A percentile compares a stretch with the other conserved stretches of the same genome.
These are phyloP conservation scores for Iberis amara DNA, from an alignment of 441 rosid genomes.

Conservation along the genomic window DNA sequence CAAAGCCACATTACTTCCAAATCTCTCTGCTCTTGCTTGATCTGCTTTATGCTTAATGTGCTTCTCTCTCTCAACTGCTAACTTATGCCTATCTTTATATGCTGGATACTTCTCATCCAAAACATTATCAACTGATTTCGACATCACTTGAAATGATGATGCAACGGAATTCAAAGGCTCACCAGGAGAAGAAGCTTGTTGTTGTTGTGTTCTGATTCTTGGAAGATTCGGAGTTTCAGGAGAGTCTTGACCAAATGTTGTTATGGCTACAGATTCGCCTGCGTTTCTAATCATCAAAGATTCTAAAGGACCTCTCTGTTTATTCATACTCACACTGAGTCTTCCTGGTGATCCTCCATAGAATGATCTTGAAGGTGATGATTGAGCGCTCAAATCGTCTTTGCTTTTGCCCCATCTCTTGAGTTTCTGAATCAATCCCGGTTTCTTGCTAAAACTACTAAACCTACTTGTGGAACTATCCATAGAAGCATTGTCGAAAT, in stretches of 20 bases:
- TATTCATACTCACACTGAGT: conserved; percentile 49
- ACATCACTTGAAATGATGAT: conserved; percentile 79
- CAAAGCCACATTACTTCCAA: conserved; percentile 48
- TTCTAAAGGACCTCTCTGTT: conserved; percentile 77
- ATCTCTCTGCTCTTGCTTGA: conserved; percentile 68
- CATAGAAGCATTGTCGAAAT: conserved; percentile 73
- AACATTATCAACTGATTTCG: conserved; percentile 75
- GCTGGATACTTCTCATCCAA: conserved; percentile 83
- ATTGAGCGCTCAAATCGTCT: conserved; percentile 67
- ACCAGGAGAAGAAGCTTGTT: conserved; percentile 41
- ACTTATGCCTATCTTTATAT: conserved; percentile 81
- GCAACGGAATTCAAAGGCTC: conserved; percentile 57
- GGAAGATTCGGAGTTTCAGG: conserved; percentile 53
- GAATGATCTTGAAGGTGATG: conserved; percentile 71
- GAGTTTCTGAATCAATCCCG: conserved; percentile 66
- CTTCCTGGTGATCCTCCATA: conserved; percentile 75
- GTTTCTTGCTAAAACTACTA: conserved; percentile 67
- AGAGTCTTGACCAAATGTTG: conserved; percentile 70
- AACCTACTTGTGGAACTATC: conserved; percentile 76
- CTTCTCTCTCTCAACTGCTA: conserved; percentile 88
- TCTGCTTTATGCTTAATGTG: conserved; percentile 72
- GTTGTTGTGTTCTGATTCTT: conserved; percentile 46
- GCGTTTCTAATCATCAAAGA: conserved; percentile 80
- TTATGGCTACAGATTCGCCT: conserved; percentile 71
- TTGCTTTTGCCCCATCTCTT: conserved; percentile 87